Evolutionary conservation across 768 basidiomycete genomes (phyloP).

Genomic region (Leccinum sublutescens): DNA sequence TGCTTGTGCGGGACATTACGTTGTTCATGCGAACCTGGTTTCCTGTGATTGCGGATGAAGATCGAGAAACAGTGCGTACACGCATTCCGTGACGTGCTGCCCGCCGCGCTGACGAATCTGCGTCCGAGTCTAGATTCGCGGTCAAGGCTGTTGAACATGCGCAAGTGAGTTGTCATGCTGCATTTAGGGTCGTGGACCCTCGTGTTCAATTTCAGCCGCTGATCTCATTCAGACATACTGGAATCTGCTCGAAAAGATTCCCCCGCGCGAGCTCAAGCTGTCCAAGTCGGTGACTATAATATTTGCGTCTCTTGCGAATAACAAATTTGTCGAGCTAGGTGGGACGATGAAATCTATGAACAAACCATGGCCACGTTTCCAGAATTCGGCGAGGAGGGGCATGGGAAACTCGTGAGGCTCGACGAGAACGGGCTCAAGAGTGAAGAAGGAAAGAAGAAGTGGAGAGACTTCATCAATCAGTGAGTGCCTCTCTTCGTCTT

Average conservation of each 20-base stretch:
- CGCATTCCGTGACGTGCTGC: not conserved
- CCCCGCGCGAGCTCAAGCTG: conserved; percentile 72
- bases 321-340: conserved; percentile 39
- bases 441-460: conserved; percentile 78
- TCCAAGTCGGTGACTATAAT: conserved; percentile 60
- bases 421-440: conserved; percentile 96
- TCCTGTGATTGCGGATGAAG: conserved; percentile 38
- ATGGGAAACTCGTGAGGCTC: conserved; percentile 52
- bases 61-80: conserved; percentile 91
- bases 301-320: conserved; percentile 8
- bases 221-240: conserved; percentile 75
- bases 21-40: conserved; percentile 15
- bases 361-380: conserved; percentile 79
- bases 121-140: conserved; percentile 26
- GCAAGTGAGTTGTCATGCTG: conserved; percentile 56
- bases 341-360: conserved; percentile 90
- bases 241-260: conserved; percentile 83
- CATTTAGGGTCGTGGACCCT: conserved; percentile 1
- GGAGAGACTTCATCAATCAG: conserved; percentile 85
- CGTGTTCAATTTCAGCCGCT: conserved; percentile 7
- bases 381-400: conserved; percentile 55
- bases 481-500: conserved; percentile 34
- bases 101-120: conserved; percentile 12
- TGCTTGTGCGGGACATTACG: conserved; percentile 15
- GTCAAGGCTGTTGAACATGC: conserved; percentile 97